Percentiles rank a stretch among this genome's conserved stretches.
phyloP scores from a whole-genome alignment of 257 asterid genomes.

The Capsicum baccatum region DNA sequence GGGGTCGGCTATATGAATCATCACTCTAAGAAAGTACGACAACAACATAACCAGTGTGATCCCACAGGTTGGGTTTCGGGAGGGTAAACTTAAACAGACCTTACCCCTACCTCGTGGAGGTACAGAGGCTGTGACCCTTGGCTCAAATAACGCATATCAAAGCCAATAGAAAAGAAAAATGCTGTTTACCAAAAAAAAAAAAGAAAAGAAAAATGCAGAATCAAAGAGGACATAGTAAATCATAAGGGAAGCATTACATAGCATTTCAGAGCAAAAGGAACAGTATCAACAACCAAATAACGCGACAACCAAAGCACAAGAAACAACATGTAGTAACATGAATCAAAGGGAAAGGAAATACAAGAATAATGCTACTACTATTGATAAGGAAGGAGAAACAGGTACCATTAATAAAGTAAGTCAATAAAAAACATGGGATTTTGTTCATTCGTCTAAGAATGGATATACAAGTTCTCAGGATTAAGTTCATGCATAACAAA shows the following conservation, averaged over 20 bases:
- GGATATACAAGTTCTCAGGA: not conserved
- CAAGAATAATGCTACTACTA: not conserved
- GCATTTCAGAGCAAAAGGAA: not conserved
- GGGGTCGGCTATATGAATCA: not conserved
- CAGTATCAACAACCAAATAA: not conserved
- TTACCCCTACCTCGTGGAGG: not conserved
- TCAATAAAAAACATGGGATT: not conserved
- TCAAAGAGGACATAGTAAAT: not conserved
- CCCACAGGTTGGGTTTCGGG: not conserved
- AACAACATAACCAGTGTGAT: not conserved
- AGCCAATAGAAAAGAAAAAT: not conserved
- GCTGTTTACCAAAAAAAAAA: too few relatives aligned
- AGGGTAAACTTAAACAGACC: not conserved
- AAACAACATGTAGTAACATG: not conserved
- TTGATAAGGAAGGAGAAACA: not conserved
- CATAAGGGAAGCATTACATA: not conserved
- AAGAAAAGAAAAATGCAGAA: not conserved
- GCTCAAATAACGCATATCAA: not conserved
- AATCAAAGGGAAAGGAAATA: not conserved
- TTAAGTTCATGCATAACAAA: slow-evolving; percentile 23
- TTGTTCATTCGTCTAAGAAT: slow-evolving; percentile 14
- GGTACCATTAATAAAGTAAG: not conserved
- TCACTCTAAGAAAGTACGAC: not conserved
- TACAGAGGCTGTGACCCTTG: not conserved
- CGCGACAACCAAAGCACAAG: not conserved